These are phyloP conservation scores for Boletus sp. DNA, from an alignment of 768 basidiomycete species.

Conservation along the genomic window DNA sequence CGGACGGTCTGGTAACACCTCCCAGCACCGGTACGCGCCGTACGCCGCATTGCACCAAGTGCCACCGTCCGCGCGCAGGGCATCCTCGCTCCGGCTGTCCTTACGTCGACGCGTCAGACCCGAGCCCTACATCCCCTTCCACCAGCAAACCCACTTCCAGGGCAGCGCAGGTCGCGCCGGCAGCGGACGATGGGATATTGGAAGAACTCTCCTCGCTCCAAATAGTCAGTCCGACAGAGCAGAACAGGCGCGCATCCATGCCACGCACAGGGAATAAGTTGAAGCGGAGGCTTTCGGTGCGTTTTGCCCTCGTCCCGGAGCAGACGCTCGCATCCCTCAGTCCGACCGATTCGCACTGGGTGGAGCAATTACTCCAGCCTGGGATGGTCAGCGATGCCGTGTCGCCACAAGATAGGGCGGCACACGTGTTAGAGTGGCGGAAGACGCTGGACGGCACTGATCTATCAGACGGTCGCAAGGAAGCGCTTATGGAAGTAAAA, in stretches of 20 bases:
- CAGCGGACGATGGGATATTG: slow-evolving; percentile 31
- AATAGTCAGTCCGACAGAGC: slow-evolving; percentile 30
- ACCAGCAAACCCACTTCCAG: slow-evolving; percentile 3
- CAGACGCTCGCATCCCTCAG: slow-evolving; percentile 52
- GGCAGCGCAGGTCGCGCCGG: background rate
- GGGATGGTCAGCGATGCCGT: slow-evolving; percentile 34
- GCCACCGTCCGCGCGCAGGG: slow-evolving; percentile 50
- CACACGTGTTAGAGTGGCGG: slow-evolving; percentile 26
- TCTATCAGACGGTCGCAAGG: slow-evolving; percentile 31
- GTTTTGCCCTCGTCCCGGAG: slow-evolving; percentile 30
- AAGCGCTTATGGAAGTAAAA: slow-evolving; percentile 26
- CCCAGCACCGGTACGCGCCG: slow-evolving; percentile 46
- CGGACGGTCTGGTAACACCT: slow-evolving; percentile 20
- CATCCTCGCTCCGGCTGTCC: slow-evolving; percentile 67
- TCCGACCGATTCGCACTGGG: slow-evolving; percentile 42
- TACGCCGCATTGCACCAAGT: slow-evolving; percentile 51
- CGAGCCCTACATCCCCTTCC: slow-evolving; percentile 17
- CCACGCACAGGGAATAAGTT: slow-evolving; percentile 3
- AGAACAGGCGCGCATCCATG: slow-evolving; percentile 6
- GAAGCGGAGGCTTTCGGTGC: slow-evolving; percentile 29
- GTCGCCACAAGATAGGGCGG: slow-evolving; percentile 27
- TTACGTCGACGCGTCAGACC: slow-evolving; percentile 31
- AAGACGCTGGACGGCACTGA: slow-evolving; percentile 33
- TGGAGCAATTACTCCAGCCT: slow-evolving; percentile 45
- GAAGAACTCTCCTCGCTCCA: slow-evolving; percentile 47